Percentiles rank a stretch among this genome's conserved stretches.
Evolutionary conservation across 2,329 filamentous ascomycete genomes (phyloP).

Genomic region (Chaetomiaceae sp.): DNA sequence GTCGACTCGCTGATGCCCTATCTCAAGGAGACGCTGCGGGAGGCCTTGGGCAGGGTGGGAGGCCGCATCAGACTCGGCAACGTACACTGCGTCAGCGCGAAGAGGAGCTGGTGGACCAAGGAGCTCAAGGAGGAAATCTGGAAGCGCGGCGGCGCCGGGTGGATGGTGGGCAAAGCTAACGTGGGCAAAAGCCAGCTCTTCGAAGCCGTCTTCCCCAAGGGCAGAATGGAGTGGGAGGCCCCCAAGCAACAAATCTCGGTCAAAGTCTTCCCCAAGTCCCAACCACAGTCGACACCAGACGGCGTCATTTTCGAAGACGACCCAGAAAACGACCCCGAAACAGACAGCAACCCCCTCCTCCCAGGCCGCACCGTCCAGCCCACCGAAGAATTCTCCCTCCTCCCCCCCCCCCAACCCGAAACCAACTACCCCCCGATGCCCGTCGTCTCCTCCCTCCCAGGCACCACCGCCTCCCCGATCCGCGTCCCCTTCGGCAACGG

Average conservation of each 20-base stretch:
- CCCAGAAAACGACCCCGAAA: neutral
- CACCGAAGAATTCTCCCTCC: constrained; percentile 49
- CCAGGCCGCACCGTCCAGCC: neutral
- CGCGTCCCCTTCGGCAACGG: constrained; percentile 83
- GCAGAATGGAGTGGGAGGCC: constrained; percentile 44
- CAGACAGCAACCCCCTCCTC: constrained; percentile 7
- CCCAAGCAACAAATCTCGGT: constrained; percentile 36
- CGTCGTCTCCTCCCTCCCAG: constrained; percentile 77
- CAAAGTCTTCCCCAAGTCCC: constrained; percentile 26
- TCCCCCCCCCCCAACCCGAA: constrained; percentile 72
- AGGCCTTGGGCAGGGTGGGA: constrained; percentile 65
- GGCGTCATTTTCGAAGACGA: too few relatives aligned
- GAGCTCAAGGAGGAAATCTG: constrained; percentile 82
- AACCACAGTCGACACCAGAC: neutral
- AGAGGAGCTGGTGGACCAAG: constrained; percentile 85
- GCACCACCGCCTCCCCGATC: constrained; percentile 93
- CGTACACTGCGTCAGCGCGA: constrained; percentile 78
- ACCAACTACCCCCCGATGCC: constrained; percentile 79
- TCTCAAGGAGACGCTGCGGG: constrained; percentile 69
- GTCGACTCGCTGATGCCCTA: constrained; percentile 86
- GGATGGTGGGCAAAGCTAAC: constrained; percentile 98
- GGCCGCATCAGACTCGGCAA: constrained; percentile 80
- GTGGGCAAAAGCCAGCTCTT: constrained; percentile 95
- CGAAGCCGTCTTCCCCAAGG: constrained; percentile 79
- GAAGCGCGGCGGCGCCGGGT: constrained; percentile 76